Conservation (phyloP, 177 flowering plant species). For the Vitis hybrid region DNA sequence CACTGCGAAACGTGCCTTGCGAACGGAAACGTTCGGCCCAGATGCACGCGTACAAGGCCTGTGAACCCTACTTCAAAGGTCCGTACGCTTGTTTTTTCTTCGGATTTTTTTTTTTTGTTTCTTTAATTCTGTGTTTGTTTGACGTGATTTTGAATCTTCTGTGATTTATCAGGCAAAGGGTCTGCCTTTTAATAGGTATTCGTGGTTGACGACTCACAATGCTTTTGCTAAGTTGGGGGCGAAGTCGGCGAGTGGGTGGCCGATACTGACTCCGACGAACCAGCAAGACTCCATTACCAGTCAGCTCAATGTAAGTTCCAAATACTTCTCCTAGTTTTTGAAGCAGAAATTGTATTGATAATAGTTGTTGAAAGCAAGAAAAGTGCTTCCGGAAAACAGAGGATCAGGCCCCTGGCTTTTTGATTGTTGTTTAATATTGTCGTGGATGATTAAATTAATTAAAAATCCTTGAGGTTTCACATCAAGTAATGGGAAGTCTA, state of each 20-base stretch:
- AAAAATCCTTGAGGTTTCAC: no score
- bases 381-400: no score
- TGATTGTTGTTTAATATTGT: not conserved
- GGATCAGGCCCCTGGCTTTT: not conserved
- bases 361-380: no score
- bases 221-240: conserved; percentile 58
- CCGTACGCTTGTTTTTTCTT: not conserved
- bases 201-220: conserved; percentile 98
- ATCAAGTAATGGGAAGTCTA: no score
- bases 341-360: no score
- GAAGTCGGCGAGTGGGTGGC: conserved; percentile 58
- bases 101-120: not conserved
- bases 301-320: conserved; percentile 69
- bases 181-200: conserved; percentile 77
- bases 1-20: conserved; percentile 82
- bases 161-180: conserved; percentile 47
- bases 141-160: not conserved
- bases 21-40: conserved; percentile 54
- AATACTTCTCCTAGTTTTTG: not conserved
- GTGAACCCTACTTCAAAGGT: conserved; percentile 65
- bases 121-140: not conserved
- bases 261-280: conserved; percentile 57
- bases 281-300: conserved; percentile 80
- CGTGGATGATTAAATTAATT: no score
- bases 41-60: conserved; percentile 75